Evolutionary conservation across 140 eudicot genomes (phyloP), one percentile per base, ranked within the genome.

Genomic region (Ambrosia hybrid): DNA sequence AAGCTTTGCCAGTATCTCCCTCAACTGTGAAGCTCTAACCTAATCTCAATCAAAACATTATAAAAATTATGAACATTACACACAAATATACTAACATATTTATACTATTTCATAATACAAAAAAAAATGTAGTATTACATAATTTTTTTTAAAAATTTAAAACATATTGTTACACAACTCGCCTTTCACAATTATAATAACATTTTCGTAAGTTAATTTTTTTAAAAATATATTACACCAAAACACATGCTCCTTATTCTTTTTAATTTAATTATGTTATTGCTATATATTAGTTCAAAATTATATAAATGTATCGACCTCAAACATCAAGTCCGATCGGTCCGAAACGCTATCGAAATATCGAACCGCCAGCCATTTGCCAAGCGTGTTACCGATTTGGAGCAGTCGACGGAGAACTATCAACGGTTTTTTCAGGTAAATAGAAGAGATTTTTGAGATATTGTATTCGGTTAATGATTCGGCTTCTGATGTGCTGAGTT

Each of bases 11-110:
- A 93, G 48, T 66, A 90, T 78, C 51, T 86, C 69, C 72, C 98
- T 85, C 89, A 93, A 85, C 72, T 93, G 91, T 21, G 91, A 87
- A 17, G 98, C 98, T 79, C 98, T 88, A 75, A 93, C 89, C 98
- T 93, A 80, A 81, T 77, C 21, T 51, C 70, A 73, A 46, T 34
- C 57, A 15, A 46, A 39, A 39, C 45, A 39, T 39, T 4, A 6
- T 4, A 39, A 39, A 39, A 39, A 39, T 8, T 39, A 39, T 39
- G 58, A n/a, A n/a, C n/a, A n/a, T n/a, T n/a, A n/a, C n/a, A 71
- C 38, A 51, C 55, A 15, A 38, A 64, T n/a, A 30, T 33, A 17
- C 43, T n/a, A 75, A n/a, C n/a, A n/a, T n/a, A n/a, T n/a, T n/a
- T n/a, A n/a, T n/a, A n/a, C n/a, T n/a, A n/a, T n/a, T n/a, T n/a